A percentile compares a stretch with the other conserved stretches of the same genome.
These are phyloP conservation scores for Trypanosoma avium DNA, from an alignment of 208 protist species.

Conservation along the genomic window DNA sequence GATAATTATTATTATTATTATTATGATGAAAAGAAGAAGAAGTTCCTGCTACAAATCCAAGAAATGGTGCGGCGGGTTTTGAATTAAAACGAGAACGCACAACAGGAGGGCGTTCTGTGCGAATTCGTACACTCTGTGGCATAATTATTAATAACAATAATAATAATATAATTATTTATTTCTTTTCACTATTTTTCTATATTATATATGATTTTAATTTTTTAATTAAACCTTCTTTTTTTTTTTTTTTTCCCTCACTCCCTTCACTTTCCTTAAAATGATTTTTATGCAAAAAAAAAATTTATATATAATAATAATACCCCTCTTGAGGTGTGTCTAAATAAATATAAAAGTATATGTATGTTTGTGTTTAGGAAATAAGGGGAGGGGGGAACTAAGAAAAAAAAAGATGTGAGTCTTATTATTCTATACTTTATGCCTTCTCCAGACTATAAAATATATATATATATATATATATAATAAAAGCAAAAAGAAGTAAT, in stretches of 20 bases:
- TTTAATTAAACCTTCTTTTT: slow-evolving; percentile 17
- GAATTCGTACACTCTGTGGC: slow-evolving; percentile 20
- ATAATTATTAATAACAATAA: slow-evolving; percentile 3
- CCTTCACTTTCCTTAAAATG: slow-evolving; percentile 7
- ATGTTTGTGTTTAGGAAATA: no score
- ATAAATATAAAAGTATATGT: background rate
- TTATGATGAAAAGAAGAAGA: no score
- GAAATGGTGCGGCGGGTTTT: background rate
- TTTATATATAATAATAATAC: background rate
- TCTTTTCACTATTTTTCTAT: slow-evolving; percentile 10
- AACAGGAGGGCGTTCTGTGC: slow-evolving; percentile 7
- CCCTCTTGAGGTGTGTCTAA: background rate
- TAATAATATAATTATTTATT: background rate
- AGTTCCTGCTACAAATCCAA: slow-evolving; percentile 4
- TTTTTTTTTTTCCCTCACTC: slow-evolving; percentile 20
- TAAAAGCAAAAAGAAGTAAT: no score
- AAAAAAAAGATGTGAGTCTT: no score
- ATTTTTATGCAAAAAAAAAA: slow-evolving; percentile 12
- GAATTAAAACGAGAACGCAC: background rate
- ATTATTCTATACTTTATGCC: no score
- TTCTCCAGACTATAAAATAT: no score
- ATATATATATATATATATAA: no score
- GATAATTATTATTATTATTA: no score
- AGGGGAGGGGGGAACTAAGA: no score
- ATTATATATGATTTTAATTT: background rate